A percentile compares a stretch with the other conserved stretches of the same genome.
Evolutionary conservation across 441 rosid species (phyloP).

Genomic region (Melastoma candidum): DNA sequence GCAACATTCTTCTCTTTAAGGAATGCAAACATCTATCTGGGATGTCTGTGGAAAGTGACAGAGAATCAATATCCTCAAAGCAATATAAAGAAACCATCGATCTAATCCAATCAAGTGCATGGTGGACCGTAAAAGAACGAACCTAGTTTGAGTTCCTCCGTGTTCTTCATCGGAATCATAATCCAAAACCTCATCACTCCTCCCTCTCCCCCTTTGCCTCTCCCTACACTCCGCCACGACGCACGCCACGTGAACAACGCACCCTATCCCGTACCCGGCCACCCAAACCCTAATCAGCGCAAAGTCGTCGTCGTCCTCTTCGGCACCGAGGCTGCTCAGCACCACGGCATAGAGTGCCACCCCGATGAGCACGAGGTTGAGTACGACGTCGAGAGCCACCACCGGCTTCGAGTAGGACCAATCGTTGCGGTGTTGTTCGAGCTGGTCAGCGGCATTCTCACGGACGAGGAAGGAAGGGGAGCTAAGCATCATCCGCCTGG

Average conservation of each 20-base stretch:
- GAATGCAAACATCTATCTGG: too few species aligned
- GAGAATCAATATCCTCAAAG: too few species aligned
- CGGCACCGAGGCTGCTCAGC: conserved; percentile 26
- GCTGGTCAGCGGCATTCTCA: conserved; percentile 63
- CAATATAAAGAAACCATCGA: too few species aligned
- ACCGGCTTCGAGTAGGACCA: conserved; percentile 61
- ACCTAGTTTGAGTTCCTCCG: conserved; percentile 23
- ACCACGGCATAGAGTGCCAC: conserved; percentile 32
- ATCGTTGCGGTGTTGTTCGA: conserved; percentile 49
- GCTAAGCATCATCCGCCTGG: conserved; percentile 55
- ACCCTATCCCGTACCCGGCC: conserved; percentile 42
- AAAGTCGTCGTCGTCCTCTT: conserved; percentile 27
- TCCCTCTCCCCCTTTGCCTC: conserved; percentile 21
- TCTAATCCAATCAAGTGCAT: too few species aligned
- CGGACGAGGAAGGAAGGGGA: conserved; percentile 55
- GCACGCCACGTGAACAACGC: conserved; percentile 44
- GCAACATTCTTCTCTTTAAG: too few species aligned
- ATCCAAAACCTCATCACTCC: conserved; percentile 9
- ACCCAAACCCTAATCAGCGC: conserved; percentile 58
- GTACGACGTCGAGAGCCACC: conserved; percentile 40
- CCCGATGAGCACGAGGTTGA: conserved; percentile 43
- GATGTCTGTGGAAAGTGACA: too few species aligned
- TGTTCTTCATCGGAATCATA: not conserved
- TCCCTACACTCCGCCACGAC: conserved; percentile 36
- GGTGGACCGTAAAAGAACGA: not conserved